These are phyloP conservation scores for Arctium minus DNA, from an alignment of 129 eudicot genomes.

Conservation along the genomic window DNA sequence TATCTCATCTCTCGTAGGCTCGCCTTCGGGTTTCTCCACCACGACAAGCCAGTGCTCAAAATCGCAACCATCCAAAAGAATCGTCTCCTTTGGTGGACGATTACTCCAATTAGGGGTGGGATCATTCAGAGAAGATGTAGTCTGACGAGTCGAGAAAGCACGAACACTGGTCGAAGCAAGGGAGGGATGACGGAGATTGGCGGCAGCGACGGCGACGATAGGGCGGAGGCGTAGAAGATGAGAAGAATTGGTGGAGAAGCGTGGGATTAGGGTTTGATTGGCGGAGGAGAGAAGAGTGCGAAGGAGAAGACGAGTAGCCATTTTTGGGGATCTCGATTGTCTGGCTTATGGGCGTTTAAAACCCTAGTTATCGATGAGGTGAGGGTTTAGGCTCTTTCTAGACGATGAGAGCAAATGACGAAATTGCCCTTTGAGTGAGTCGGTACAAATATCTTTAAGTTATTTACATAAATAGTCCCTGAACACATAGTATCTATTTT, in stretches of 20 bases:
- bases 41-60: conserved; percentile 97
- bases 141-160: conserved; percentile 55
- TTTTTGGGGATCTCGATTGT: conserved; percentile 15
- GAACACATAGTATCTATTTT: background rate
- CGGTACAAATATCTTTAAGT: background rate
- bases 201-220: conserved; percentile 29
- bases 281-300: conserved; percentile 44
- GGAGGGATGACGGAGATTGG: conserved; percentile 26
- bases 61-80: conserved; percentile 86
- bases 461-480: background rate
- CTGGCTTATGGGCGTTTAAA: conserved; percentile 1
- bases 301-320: conserved; percentile 58
- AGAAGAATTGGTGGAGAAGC: conserved; percentile 34
- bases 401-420: background rate
- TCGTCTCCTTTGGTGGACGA: conserved; percentile 95
- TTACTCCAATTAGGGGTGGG: conserved; percentile 88
- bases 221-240: conserved; percentile 56
- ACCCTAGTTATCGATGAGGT: conserved; percentile 33
- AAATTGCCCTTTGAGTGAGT: conserved; percentile 8
- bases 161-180: conserved; percentile 32
- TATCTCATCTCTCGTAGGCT: conserved; percentile 73
- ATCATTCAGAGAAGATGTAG: conserved; percentile 67
- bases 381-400: background rate
- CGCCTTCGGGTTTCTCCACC: conserved; percentile 71
- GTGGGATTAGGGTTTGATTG: conserved; percentile 34